These are phyloP conservation scores for Helenozyma baotianmanensis DNA, from an alignment of 805 yeast genomes.

Conservation along the genomic window DNA sequence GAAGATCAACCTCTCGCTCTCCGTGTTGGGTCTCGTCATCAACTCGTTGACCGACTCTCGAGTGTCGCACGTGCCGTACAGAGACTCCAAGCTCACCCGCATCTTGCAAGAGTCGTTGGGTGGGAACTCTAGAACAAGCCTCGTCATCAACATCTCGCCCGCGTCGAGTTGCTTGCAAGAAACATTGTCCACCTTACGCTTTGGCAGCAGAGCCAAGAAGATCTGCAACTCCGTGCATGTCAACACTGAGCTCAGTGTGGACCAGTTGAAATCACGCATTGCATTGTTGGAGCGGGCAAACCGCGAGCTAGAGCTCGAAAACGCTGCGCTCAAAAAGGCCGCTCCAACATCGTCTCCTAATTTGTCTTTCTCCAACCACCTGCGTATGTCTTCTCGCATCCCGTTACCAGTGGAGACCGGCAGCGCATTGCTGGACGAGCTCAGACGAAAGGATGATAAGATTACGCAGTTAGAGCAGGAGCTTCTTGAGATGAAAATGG, in stretches of 20 bases:
- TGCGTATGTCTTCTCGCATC: background rate
- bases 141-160: constrained; percentile 73
- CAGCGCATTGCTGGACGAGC: constrained; percentile 7
- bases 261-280: constrained; percentile 42
- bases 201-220: constrained; percentile 68
- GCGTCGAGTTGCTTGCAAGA: constrained; percentile 52
- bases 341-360: no score
- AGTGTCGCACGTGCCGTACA: constrained; percentile 63
- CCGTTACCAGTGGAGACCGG: constrained; percentile 3
- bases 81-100: constrained; percentile 76
- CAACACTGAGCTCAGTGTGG: constrained; percentile 52
- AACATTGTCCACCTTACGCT: constrained; percentile 67
- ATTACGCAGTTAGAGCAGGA: constrained; percentile 15
- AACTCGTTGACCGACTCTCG: constrained; percentile 70
- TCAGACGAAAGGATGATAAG: constrained; percentile 12
- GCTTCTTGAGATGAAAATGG: constrained; percentile 13
- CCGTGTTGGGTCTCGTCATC: constrained; percentile 77
- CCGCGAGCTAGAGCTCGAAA: constrained; percentile 39
- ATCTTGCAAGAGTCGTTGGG: constrained; percentile 77
- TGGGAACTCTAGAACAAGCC: constrained; percentile 73
- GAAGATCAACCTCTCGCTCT: constrained; percentile 73
- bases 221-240: constrained; percentile 63
- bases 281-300: constrained; percentile 32
- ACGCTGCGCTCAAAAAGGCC: constrained; percentile 7
- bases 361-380: no score